phyloP scores from a whole-genome alignment of 768 basidiomycete genomes.

The Boletus pseudo-olivaceus region DNA sequence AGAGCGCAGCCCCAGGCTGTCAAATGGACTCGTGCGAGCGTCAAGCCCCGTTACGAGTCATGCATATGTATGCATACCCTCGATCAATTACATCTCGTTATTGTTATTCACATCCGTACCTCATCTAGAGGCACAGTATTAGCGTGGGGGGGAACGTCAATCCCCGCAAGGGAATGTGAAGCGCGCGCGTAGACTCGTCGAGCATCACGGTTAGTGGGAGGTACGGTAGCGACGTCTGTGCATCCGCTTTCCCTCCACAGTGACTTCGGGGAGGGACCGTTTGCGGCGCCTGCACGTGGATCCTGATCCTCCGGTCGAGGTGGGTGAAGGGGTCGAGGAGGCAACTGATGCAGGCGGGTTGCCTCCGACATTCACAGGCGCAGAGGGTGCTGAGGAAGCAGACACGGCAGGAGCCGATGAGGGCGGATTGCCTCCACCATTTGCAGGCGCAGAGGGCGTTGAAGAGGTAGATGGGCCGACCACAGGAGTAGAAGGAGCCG shows the following conservation, averaged over 20 bases:
- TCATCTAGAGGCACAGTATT: conserved; percentile 6
- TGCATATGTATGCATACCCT: background rate
- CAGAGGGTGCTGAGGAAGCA: background rate
- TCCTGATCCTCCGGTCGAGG: conserved; percentile 3
- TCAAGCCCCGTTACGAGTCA: conserved; percentile 4
- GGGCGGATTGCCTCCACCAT: background rate
- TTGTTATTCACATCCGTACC: background rate
- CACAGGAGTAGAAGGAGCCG: background rate
- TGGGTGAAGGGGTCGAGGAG: background rate
- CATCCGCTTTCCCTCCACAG: conserved; percentile 10
- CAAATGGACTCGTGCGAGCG: background rate
- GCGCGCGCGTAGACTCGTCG: too few relatives aligned
- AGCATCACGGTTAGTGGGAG: conserved; percentile 6
- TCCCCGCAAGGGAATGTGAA: background rate
- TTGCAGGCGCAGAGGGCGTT: background rate
- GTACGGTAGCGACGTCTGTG: conserved; percentile 13
- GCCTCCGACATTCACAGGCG: background rate
- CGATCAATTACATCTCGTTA: background rate
- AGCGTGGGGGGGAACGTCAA: background rate
- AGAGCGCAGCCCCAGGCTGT: conserved; percentile 8
- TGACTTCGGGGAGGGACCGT: conserved; percentile 1
- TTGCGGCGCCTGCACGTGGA: conserved; percentile 9
- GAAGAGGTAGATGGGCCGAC: background rate
- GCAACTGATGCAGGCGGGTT: background rate
- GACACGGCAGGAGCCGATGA: too few relatives aligned